A percentile compares a stretch with the other conserved stretches of the same genome.
Conservation (phyloP, 352 stramenopile genomes). For the Pythium biforme region DNA sequence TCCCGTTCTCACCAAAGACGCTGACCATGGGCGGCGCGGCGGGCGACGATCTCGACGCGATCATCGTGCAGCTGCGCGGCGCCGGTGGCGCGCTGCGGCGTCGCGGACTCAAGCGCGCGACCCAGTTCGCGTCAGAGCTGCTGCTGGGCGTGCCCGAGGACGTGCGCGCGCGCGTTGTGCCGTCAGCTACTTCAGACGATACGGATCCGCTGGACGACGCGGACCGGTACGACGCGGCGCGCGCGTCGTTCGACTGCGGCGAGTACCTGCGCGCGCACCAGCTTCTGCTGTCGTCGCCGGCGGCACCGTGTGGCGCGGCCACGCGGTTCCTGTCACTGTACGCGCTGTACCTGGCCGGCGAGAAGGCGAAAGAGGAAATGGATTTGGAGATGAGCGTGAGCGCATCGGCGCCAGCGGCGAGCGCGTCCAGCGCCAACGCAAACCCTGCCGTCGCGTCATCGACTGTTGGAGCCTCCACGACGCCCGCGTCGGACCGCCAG, state of each 20-base stretch:
- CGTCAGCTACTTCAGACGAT: too few species aligned
- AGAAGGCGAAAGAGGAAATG: conserved; percentile 82
- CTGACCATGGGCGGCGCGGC: background rate
- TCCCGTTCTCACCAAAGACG: too few species aligned
- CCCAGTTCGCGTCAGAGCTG: conserved; percentile 74
- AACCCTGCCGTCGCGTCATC: background rate
- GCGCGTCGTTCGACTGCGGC: conserved; percentile 61
- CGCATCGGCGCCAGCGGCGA: conserved; percentile 22
- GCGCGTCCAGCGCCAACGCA: too few species aligned
- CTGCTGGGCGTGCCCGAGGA: conserved; percentile 60
- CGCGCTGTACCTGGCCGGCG: conserved; percentile 74
- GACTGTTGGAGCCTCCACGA: background rate
- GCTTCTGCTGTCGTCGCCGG: conserved; percentile 29
- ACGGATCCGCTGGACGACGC: conserved; percentile 30
- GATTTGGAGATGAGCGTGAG: conserved; percentile 69
- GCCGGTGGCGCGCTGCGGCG: conserved; percentile 49
- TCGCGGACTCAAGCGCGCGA: conserved; percentile 64
- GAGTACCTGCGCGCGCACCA: conserved; percentile 79
- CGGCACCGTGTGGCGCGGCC: conserved; percentile 16
- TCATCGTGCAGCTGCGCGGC: conserved; percentile 49
- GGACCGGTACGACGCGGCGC: conserved; percentile 62
- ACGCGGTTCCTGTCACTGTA: conserved; percentile 78
- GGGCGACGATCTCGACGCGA: conserved; percentile 18
- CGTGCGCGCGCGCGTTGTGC: conserved; percentile 14
- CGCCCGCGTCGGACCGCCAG: background rate